phyloP scores from a whole-genome alignment of 345 rosid genomes.

The Salix caprea region DNA sequence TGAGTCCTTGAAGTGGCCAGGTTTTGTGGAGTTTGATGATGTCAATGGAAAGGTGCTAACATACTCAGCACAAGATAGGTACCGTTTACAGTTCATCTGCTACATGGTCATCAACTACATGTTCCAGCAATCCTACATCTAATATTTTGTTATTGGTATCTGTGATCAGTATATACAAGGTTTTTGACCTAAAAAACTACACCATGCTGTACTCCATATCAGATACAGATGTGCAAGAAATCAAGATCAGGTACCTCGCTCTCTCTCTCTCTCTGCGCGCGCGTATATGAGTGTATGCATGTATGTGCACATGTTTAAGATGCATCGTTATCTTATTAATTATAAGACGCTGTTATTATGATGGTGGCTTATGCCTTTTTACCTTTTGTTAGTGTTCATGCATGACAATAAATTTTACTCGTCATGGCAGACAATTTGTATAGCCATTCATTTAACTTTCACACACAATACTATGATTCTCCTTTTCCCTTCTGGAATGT shows the following conservation, averaged over 20 bases:
- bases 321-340: neutral
- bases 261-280: neutral
- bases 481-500: neutral
- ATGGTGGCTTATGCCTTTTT: neutral
- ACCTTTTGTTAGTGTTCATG: neutral
- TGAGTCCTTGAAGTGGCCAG: conserved; percentile 97
- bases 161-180: conserved; percentile 78
- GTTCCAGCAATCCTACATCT: conserved; percentile 13
- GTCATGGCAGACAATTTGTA: neutral
- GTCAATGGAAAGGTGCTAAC: conserved; percentile 95
- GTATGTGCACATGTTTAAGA: neutral
- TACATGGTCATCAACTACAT: conserved; percentile 5
- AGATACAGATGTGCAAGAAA: conserved; percentile 84
- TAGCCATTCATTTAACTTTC: neutral
- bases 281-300: neutral
- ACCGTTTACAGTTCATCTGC: conserved; percentile 7
- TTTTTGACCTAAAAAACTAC: conserved; percentile 89
- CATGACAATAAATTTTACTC: neutral
- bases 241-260: conserved; percentile 78
- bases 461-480: neutral
- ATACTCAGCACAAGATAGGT: conserved; percentile 94
- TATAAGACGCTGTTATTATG: neutral
- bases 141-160: conserved; percentile 8
- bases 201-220: conserved; percentile 89
- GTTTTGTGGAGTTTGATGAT: conserved; percentile 99